phyloP scores from a whole-genome alignment of 352 stramenopile species.

The Blastocystis sp. region DNA sequence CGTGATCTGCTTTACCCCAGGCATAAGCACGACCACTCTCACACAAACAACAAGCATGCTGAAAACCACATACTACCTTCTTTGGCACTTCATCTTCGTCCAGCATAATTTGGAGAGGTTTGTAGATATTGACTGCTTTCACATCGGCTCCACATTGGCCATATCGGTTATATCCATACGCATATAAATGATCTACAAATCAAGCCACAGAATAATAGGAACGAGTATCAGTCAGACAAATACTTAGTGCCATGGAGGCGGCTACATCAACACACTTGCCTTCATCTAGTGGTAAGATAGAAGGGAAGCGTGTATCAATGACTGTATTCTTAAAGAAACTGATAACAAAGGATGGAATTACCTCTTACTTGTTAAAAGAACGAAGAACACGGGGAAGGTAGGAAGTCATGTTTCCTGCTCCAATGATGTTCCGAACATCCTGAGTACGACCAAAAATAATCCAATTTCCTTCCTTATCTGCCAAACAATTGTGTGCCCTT shows the following conservation, averaged over 20 bases:
- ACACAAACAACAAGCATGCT: constrained; percentile 54
- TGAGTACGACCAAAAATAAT: constrained; percentile 67
- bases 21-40: constrained; percentile 52
- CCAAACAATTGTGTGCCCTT: constrained; percentile 54
- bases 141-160: constrained; percentile 62
- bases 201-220: background rate
- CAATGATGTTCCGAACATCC: constrained; percentile 67
- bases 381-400: constrained; percentile 33
- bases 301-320: constrained; percentile 60
- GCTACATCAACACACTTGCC: constrained; percentile 29
- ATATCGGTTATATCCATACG: constrained; percentile 64
- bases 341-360: background rate
- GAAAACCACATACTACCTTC: constrained; percentile 50
- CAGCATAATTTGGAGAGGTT: constrained; percentile 32
- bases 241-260: constrained; percentile 35
- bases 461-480: constrained; percentile 25
- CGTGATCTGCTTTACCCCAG: constrained; percentile 60
- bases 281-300: constrained; percentile 52
- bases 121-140: constrained; percentile 56
- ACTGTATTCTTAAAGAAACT: constrained; percentile 68
- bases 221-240: constrained; percentile 50
- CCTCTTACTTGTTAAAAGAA: constrained; percentile 50
- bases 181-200: constrained; percentile 56
- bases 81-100: constrained; percentile 45
- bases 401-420: constrained; percentile 59